Conservation (phyloP, 2,329 filamentous ascomycete genomes). For the Clathrospora elynae region DNA sequence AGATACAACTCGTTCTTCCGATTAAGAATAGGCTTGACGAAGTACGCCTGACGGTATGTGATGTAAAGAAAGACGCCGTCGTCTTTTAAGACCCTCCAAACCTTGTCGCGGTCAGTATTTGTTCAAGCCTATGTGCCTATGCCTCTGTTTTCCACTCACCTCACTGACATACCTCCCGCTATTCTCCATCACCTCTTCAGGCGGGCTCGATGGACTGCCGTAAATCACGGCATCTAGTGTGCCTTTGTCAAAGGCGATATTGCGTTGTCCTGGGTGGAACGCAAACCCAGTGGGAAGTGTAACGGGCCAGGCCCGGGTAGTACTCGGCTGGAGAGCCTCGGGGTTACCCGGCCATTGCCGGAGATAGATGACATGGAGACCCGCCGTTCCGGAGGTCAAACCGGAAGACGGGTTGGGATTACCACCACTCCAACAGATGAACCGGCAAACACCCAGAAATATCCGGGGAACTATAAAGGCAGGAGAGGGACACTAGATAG, state of each 20-base stretch:
- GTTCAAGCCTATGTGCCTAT: rapidly evolving
- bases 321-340: too few relatives aligned
- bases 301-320: too few relatives aligned
- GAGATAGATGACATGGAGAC: too few relatives aligned
- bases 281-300: too few relatives aligned
- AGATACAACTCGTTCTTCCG: conserved; percentile 29
- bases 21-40: conserved; percentile 37
- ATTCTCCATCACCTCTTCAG: conserved; percentile 56
- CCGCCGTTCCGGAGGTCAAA: too few relatives aligned
- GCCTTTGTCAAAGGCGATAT: conserved; percentile 64
- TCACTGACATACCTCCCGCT: conserved; percentile 57
- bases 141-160: conserved; percentile 38
- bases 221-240: conserved; percentile 63
- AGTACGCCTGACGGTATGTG: conserved; percentile 41
- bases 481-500: too few relatives aligned
- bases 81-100: conserved; percentile 55
- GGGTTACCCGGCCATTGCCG: too few relatives aligned
- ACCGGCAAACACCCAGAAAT: too few relatives aligned
- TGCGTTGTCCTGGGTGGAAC: too few relatives aligned
- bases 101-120: conserved; percentile 34
- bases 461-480: too few relatives aligned
- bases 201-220: conserved; percentile 60
- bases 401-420: too few relatives aligned
- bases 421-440: too few relatives aligned
- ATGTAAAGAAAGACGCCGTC: conserved; percentile 59